Evolutionary conservation across 2,329 filamentous ascomycete species (phyloP), one percentile per base, ranked within the genome.

Genomic region (Claviceps purpurea): DNA sequence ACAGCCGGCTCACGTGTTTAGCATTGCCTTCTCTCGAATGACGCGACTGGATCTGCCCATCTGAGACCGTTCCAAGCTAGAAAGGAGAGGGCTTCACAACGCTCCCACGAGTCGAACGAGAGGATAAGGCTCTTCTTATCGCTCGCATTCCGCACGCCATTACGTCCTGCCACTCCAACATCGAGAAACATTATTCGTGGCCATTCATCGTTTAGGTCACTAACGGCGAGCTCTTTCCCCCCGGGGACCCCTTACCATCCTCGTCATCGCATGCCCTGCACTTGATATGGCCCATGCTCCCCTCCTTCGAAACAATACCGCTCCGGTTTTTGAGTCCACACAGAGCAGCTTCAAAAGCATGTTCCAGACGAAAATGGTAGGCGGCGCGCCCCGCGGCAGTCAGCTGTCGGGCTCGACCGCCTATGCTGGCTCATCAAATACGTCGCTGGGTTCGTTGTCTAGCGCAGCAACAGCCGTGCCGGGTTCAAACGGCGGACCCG

Each of bases 321-420:
- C 75, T 59, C 75, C 77, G 62, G 69, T 73, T 63, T 78, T 79
- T 62, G 68, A 73, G 61, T 64, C 71, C 61, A 70, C 68, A 60
- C 65, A 71, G 59, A 73, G 73, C 65, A 66, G 68, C 64, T 69
- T 73, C 62, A 48, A 52, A 62, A 48, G 37, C 58, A 65, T 70
- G 62, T 62, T 72, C 56, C 66, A 68, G 53, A 69, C 65, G 51
- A 70, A 66, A 64, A 71, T 64, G 56, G 77, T 79, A 73, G 77
- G 69, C 64, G 70, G 70, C 65, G 69, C 72, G 60, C 70, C 75
- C 56, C 73, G 80, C 63, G 73, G 73, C 55, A 84, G 79, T 66
- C 79, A 82, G 69, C 71, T 83, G 56, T 81, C 81, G 52, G 78
- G 78, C 66, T 75, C 79, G 55, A 81, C 79, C 37, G 73, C 73